These are phyloP conservation scores for Tardiomyces digboiensis DNA, from an alignment of 1,139 yeast genomes.

Conservation along the genomic window DNA sequence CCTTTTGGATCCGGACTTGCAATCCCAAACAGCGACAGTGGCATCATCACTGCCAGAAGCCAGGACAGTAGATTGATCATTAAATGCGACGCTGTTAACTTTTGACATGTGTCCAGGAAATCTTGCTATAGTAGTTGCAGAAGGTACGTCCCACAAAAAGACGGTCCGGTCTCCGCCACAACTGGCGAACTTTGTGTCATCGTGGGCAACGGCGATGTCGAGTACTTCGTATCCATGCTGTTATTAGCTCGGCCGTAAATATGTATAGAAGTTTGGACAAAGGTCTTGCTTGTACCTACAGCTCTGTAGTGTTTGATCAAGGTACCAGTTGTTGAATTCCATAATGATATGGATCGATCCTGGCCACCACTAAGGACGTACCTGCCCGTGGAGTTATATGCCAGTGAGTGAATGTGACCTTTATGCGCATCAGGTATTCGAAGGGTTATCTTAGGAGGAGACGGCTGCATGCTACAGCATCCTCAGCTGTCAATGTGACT, in stretches of 20 bases:
- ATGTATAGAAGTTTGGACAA: too few relatives aligned
- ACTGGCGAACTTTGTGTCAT: constrained; percentile 24
- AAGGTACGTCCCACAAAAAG: constrained; percentile 26
- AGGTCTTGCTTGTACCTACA: constrained; percentile 5
- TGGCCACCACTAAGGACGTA: constrained; percentile 27
- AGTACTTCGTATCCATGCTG: constrained; percentile 26
- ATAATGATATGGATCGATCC: constrained; percentile 21
- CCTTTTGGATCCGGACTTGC: constrained; percentile 13
- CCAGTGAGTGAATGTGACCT: constrained; percentile 23
- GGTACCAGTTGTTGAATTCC: constrained; percentile 21
- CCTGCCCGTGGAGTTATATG: constrained; percentile 21
- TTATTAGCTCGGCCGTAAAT: background rate
- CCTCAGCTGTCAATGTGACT: too few relatives aligned
- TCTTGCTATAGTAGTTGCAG: constrained; percentile 18
- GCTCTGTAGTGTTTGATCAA: constrained; percentile 17
- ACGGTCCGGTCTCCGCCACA: constrained; percentile 30
- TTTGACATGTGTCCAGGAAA: constrained; percentile 25
- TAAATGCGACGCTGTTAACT: constrained; percentile 23
- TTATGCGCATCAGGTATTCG: constrained; percentile 11
- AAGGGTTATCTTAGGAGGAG: background rate
- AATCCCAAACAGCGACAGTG: constrained; percentile 29
- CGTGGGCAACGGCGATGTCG: constrained; percentile 22
- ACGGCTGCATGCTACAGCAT: too few relatives aligned
- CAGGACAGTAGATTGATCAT: constrained; percentile 20
- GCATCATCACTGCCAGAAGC: constrained; percentile 28